These are phyloP conservation scores for Pichia gijzeniarum DNA, from an alignment of 805 yeast species.

Conservation along the genomic window DNA sequence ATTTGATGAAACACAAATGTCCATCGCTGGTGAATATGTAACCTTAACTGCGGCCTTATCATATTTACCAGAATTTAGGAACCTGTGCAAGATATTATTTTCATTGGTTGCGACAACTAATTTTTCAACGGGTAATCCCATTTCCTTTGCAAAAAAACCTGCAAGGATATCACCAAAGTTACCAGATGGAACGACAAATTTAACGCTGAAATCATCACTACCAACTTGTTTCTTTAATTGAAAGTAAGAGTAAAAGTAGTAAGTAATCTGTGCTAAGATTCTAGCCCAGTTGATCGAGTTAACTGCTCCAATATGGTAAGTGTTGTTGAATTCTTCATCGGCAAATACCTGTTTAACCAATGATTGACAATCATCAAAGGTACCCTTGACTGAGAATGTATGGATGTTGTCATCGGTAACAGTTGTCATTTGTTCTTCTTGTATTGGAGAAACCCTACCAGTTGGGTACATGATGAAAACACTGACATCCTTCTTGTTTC, in stretches of 20 bases:
- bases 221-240: conserved; percentile 41
- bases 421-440: conserved; percentile 98
- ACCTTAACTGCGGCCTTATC: conserved; percentile 77
- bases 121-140: conserved; percentile 89
- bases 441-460: conserved; percentile 95
- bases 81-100: conserved; percentile 91
- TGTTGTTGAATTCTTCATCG: conserved; percentile 78
- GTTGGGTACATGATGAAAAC: conserved; percentile 96
- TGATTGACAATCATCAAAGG: conserved; percentile 98
- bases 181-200: conserved; percentile 94
- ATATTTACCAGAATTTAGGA: conserved; percentile 79
- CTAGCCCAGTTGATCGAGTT: conserved; percentile 99
- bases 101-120: conserved; percentile 93
- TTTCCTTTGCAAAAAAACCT: conserved; percentile 87
- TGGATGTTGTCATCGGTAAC: conserved; percentile 90
- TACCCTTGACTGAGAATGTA: conserved; percentile 90
- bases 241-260: conserved; percentile 91
- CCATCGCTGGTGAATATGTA: conserved; percentile 98
- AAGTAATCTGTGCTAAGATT: conserved; percentile 94
- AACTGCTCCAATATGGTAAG: conserved; percentile 94
- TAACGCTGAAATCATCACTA: conserved; percentile 41
- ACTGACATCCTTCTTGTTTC: conserved; percentile 96
- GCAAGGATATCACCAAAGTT: conserved; percentile 98
- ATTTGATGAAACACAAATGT: conserved; percentile 88
- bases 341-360: conserved; percentile 90